Percentiles rank a stretch among this genome's conserved stretches.
phyloP scores from a whole-genome alignment of 495 filamentous ascomycete genomes.

The Xylaria telfairii region DNA sequence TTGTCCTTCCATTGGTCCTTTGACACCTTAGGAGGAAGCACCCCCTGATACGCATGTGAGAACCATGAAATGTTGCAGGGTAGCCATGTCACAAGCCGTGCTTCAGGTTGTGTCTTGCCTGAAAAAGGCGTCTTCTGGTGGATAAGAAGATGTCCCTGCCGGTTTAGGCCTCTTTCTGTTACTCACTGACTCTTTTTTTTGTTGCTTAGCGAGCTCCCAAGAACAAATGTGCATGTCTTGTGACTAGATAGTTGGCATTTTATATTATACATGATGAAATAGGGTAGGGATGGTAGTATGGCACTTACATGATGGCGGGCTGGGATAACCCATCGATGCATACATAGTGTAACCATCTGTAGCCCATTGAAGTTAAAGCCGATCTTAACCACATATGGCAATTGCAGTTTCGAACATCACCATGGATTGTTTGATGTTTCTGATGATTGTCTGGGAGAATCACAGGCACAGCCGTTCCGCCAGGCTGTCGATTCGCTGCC shows the following conservation, averaged over 20 bases:
- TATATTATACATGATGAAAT: not conserved
- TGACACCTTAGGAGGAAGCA: not conserved
- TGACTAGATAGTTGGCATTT: not conserved
- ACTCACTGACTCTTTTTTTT: not conserved
- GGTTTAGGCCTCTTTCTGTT: not conserved
- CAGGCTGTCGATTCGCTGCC: not conserved
- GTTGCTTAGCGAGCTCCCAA: not conserved
- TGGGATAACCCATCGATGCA: not conserved
- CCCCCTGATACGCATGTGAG: conserved; percentile 18
- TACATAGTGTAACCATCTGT: conserved; percentile 28
- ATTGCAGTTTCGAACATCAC: conserved; percentile 7
- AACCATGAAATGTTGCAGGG: conserved; percentile 8
- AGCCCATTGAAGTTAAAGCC: not conserved
- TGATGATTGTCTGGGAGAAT: not conserved
- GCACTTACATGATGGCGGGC: not conserved
- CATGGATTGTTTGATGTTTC: no score
- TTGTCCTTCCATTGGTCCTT: conserved; percentile 1
- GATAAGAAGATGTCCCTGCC: not conserved
- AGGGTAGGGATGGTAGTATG: conserved; percentile 7
- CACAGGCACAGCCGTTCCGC: not conserved
- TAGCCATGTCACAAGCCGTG: conserved; percentile 50
- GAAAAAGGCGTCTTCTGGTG: conserved; percentile 10
- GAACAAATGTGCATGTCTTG: not conserved
- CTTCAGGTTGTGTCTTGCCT: conserved; percentile 49
- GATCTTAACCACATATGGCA: not conserved